phyloP scores from a whole-genome alignment of 177 flowering plant genomes.

The Vitis hybrid region DNA sequence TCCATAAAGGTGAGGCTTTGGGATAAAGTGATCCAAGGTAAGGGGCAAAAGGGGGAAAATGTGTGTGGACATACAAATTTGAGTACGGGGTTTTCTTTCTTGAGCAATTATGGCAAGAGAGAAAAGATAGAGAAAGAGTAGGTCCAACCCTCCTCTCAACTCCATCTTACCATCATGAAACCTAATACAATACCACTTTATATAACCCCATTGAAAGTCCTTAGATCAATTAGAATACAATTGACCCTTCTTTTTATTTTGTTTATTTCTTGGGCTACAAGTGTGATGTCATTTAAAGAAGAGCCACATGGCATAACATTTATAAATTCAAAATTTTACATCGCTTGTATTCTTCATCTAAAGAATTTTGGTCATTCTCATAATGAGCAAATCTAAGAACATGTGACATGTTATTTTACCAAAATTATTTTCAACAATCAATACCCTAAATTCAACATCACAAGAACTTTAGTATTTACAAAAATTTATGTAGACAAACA shows the following conservation, averaged over 20 bases:
- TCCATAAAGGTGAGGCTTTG: neutral
- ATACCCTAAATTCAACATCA: no score
- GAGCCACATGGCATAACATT: no score
- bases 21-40: neutral
- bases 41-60: neutral
- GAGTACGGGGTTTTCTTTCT: neutral
- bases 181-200: neutral
- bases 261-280: neutral
- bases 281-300: no score
- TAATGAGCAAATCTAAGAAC: no score
- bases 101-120: slow-evolving; percentile 14
- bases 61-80: neutral
- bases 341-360: no score
- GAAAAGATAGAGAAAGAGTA: slow-evolving; percentile 15
- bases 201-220: slow-evolving; percentile 8
- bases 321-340: no score
- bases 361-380: no score
- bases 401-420: no score
- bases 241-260: slow-evolving; percentile 11
- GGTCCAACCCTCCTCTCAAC: slow-evolving; percentile 22
- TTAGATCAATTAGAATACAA: slow-evolving; percentile 12
- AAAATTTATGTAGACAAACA: neutral
- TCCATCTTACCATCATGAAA: slow-evolving; percentile 17
- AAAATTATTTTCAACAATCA: no score
- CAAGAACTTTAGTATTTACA: no score